These are phyloP conservation scores for Graphiopsis chlorocephala DNA, from an alignment of 2,329 filamentous ascomycete species.

Conservation along the genomic window DNA sequence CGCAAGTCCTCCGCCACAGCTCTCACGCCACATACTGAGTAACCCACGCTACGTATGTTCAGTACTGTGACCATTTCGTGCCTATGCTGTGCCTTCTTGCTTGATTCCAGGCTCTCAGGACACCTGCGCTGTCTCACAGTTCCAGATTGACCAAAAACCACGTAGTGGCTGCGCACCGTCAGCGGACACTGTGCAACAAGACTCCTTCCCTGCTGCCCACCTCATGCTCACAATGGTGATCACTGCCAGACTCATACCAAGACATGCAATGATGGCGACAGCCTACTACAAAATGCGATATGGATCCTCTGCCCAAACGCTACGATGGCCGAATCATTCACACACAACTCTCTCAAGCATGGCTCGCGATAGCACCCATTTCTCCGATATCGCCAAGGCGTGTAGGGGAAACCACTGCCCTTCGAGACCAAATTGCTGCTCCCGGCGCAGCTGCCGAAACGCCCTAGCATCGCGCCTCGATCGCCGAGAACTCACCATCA, in stretches of 20 bases:
- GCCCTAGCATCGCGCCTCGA: constrained; percentile 2
- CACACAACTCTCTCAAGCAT: neutral
- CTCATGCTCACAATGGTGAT: neutral
- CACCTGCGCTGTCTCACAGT: neutral
- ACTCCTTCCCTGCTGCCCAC: constrained; percentile 1
- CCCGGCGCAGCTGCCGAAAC: neutral
- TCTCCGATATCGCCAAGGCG: neutral
- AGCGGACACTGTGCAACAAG: constrained; percentile 2
- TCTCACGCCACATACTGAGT: neutral
- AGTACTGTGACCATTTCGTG: neutral
- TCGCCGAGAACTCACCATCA: constrained; percentile 8
- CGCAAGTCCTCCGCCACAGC: neutral
- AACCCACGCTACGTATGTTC: neutral
- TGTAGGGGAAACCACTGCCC: constrained; percentile 1
- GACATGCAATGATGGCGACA: neutral
- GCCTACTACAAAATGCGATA: neutral
- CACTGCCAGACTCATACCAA: neutral
- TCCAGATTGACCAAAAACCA: neutral
- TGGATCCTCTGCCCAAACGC: neutral
- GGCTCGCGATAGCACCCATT: neutral
- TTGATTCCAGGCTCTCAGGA: neutral
- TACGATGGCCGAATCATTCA: neutral
- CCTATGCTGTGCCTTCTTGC: neutral
- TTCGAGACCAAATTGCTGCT: neutral
- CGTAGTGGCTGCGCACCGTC: neutral